Conservation (phyloP, 371 early-diverging fungal species). For the Mucor indicus region DNA sequence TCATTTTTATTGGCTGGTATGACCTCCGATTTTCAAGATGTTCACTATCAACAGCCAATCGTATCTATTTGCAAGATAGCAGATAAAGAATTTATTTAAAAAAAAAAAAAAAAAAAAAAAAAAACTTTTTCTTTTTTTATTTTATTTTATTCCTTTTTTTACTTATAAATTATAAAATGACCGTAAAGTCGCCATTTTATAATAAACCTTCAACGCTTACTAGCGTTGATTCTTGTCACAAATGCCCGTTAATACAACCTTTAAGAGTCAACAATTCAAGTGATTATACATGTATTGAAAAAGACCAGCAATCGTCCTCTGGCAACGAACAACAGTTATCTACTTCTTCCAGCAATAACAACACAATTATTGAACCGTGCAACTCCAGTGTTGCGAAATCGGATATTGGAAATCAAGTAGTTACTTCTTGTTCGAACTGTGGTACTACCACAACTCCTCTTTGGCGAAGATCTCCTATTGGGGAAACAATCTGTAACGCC, state of each 20-base stretch:
- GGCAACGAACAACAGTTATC: constrained; percentile 44
- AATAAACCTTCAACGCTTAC: constrained; percentile 53
- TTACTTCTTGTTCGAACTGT: constrained; percentile 84
- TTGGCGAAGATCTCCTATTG: constrained; percentile 86
- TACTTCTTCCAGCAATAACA: constrained; percentile 43
- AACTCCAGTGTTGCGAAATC: constrained; percentile 58
- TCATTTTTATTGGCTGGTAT: constrained; percentile 4
- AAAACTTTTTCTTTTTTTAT: background rate
- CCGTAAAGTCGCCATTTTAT: constrained; percentile 51
- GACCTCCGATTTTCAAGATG: constrained; percentile 5
- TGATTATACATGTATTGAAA: constrained; percentile 12
- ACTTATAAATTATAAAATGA: constrained; percentile 21
- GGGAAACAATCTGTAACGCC: constrained; percentile 88
- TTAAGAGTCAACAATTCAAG: constrained; percentile 5
- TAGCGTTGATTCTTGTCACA: constrained; percentile 53
- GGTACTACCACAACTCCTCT: constrained; percentile 86
- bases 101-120: constrained; percentile 1
- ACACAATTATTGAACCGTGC: constrained; percentile 47
- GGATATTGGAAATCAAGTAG: constrained; percentile 48
- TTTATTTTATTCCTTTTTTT: constrained; percentile 2
- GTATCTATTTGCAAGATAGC: background rate
- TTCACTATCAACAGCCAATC: constrained; percentile 15
- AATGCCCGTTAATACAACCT: constrained; percentile 37
- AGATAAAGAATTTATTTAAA: background rate
- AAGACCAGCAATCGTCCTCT: constrained; percentile 33